Evolutionary conservation across 1,284 basidiomycete species (phyloP).

Genomic region (Moniliophthora roreri): DNA sequence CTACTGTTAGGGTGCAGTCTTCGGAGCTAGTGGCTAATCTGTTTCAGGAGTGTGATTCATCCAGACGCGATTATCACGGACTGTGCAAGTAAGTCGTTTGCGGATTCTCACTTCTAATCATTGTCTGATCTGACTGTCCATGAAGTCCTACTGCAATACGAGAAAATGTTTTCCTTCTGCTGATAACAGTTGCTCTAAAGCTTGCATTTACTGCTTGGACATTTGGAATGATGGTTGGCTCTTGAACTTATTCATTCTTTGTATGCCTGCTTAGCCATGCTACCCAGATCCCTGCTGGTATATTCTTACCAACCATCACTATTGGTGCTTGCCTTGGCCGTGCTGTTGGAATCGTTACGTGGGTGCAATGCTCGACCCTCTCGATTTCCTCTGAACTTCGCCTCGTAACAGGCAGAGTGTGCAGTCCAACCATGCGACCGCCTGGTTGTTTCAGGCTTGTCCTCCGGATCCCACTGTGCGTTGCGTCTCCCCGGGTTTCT

Average conservation of each 20-base stretch:
- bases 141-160: slow-evolving; percentile 58
- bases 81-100: slow-evolving; percentile 66
- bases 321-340: slow-evolving; percentile 72
- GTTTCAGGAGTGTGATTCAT: slow-evolving; percentile 70
- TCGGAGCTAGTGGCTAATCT: slow-evolving; percentile 72
- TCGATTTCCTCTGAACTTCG: neutral
- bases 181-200: slow-evolving; percentile 62
- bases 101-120: neutral
- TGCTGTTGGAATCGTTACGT: slow-evolving; percentile 69
- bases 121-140: slow-evolving; percentile 3
- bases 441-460: slow-evolving; percentile 70
- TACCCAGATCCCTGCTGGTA: slow-evolving; percentile 65
- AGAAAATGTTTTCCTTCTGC: slow-evolving; percentile 66
- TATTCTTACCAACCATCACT: slow-evolving; percentile 73
- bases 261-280: no score
- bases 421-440: slow-evolving; percentile 57
- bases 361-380: slow-evolving; percentile 27
- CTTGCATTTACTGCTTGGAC: slow-evolving; percentile 69
- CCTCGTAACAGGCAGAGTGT: slow-evolving; percentile 52
- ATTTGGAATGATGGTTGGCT: slow-evolving; percentile 70
- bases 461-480: slow-evolving; percentile 65
- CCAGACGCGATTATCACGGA: slow-evolving; percentile 67
- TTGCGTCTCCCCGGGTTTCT: slow-evolving; percentile 80
- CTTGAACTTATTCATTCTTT: neutral
- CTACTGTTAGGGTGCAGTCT: slow-evolving; percentile 53